Base-by-base conservation (phyloP, 2,329 filamentous ascomycete species). In the Alternaria sp. region DNA sequence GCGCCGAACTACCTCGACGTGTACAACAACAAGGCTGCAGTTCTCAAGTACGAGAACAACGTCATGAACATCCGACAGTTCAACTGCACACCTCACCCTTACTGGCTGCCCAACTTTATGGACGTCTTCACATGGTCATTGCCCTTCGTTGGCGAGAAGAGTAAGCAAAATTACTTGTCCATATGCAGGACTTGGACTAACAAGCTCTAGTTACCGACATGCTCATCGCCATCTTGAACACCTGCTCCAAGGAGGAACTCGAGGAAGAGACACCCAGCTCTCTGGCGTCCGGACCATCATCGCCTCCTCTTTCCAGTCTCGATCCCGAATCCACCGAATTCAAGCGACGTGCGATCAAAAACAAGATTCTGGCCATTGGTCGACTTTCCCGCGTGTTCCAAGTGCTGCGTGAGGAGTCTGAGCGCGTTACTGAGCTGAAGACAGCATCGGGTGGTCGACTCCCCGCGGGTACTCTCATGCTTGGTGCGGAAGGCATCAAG, bases 11-110 rank as follows among this genome's bases (percentile, higher is more conserved):
- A 99, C 78, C 88, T 99, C 65, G 95, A 99, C 75, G 94, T 99
- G 38, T 99, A 99, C 83, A 99, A 99, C 88, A 99, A 99, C 86
- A 99, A 99, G 85, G 95, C 95, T 2, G 95, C 95, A 0, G 95
- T 99, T 41, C 85, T 99, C 73, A 99, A 99, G 83, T 99, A 99
- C 79, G 95, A 99, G 83, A 99, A 99, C 82, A 99, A 99, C 76
- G 95, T 99, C 63, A 99, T 99, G 95, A 99, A 99, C 84, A 99
- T 99, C 77, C 89, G 95, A 61, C 95, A 99, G 81, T 99, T 99
- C 84, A 99, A 99, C 85, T 99, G 94, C 87, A 98, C 95, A 22
- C 95, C 95, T 34, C 95, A 99, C 79, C 95, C 95, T 7, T 99
- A 99, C 85, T 99, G 95, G 95, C 87, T 99, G 49, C 95, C 95